Base-by-base conservation (phyloP, 805 yeast species). In the Alloascoidea hylecoeti region DNA sequence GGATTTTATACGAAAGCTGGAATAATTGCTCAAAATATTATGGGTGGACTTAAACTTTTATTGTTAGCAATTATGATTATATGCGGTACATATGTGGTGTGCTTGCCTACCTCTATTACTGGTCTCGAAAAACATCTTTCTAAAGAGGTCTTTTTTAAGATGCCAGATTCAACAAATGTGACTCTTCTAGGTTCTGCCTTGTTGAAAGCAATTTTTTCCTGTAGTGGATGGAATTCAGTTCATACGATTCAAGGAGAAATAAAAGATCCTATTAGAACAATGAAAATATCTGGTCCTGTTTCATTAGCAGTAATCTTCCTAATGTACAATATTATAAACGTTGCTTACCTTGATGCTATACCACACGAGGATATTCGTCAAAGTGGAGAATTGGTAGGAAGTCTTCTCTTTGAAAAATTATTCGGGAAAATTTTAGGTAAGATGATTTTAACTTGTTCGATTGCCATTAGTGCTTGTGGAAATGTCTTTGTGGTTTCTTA, bases 171-270 rank as follows among this genome's bases (percentile, higher is more conserved):
- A 1, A 58, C 68, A 1, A 54, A 68, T 1, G 33, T 63, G 2
- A 57, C 78, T 0, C 61, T 70, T 1, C 55, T 75, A 41, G 67
- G 78, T 0, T 56, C 70, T 35, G 78, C 78, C 0, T 62, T 74
- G 17, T 63, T 75, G 16, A 71, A 70, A 46, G 74, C 78, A 2
- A 61, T 70, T 41, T 76, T 72, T 56, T 69, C 78, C 3, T 72
- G 66, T 43, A 63, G 70, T 3, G 84, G 84, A 2, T 76, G 82
- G 81, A 71, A 66, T 44, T 55, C 69, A 4, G 75, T 75, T 5
- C 80, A 75, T 47, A 64, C 74, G 0, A 76, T 72, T 9, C 61
- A 77, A 3, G 71, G 75, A 36, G 84, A 76, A 47, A 68, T 76
- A 28, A 66, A 68, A 41, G 68, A 75, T 42, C 83, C 82, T 1